A percentile compares a stretch with the other conserved stretches of the same genome.
Conservation (phyloP, 345 rosid genomes). For the Rhizophora mangle region DNA sequence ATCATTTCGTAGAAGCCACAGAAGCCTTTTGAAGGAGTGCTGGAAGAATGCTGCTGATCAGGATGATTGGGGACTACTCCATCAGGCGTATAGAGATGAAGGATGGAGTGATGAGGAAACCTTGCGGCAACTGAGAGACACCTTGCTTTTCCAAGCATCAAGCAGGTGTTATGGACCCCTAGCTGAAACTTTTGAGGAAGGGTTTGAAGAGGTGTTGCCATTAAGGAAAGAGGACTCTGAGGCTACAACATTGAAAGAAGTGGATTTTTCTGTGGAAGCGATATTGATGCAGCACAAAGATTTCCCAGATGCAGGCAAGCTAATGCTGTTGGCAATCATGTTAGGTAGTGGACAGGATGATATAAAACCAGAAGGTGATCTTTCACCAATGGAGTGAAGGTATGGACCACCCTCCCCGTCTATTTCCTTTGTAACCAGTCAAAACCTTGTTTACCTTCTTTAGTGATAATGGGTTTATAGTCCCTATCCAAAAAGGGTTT, state of each 20-base stretch:
- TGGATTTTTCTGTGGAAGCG: slow-evolving; percentile 55
- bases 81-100: slow-evolving; percentile 53
- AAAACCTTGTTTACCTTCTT: no score
- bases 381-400: slow-evolving; percentile 31
- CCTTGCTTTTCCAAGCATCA: slow-evolving; percentile 75
- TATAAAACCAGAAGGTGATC: slow-evolving; percentile 19
- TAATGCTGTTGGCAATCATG: slow-evolving; percentile 76
- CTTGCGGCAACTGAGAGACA: slow-evolving; percentile 52
- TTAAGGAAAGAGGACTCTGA: slow-evolving; percentile 49
- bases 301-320: slow-evolving; percentile 81
- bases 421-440: no score
- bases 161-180: slow-evolving; percentile 63
- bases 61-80: slow-evolving; percentile 74
- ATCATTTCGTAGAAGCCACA: slow-evolving; percentile 66
- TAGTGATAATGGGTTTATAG: no score
- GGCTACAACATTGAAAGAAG: slow-evolving; percentile 28
- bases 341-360: slow-evolving; percentile 51
- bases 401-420: no score
- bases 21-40: slow-evolving; percentile 72
- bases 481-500: no score
- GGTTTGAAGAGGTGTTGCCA: slow-evolving; percentile 63
- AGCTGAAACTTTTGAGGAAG: slow-evolving; percentile 60
- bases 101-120: slow-evolving; percentile 94
- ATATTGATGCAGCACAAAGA: slow-evolving; percentile 80
- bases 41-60: slow-evolving; percentile 81